Conservation (phyloP, 495 filamentous ascomycete species). For the Jackrogersella minutella region DNA sequence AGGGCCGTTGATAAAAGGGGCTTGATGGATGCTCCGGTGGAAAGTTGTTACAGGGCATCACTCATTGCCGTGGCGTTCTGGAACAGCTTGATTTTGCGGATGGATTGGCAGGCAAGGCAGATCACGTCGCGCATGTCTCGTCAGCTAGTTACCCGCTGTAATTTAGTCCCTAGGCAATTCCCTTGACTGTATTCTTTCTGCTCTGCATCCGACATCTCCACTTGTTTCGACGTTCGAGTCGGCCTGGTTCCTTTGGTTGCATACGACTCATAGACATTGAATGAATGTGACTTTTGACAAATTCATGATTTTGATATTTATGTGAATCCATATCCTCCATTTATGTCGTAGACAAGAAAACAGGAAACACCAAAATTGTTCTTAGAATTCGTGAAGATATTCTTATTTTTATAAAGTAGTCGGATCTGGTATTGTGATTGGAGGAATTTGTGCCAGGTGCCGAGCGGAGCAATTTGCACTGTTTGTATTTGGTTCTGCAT, state of each 20-base stretch:
- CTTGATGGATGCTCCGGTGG: constrained; percentile 45
- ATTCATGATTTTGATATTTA: neutral
- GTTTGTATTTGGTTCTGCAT: neutral
- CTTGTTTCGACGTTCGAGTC: constrained; percentile 46
- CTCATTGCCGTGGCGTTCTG: constrained; percentile 57
- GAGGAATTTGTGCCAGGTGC: constrained; percentile 22
- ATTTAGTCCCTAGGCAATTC: constrained; percentile 68
- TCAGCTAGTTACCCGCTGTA: constrained; percentile 60
- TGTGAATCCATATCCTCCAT: constrained; percentile 1
- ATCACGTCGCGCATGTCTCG: constrained; percentile 36
- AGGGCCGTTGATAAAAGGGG: constrained; percentile 47
- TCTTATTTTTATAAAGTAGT: neutral
- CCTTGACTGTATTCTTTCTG: constrained; percentile 62
- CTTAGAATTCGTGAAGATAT: neutral
- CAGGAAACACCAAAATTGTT: neutral
- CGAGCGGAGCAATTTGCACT: constrained; percentile 8
- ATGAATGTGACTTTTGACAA: constrained; percentile 41
- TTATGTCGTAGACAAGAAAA: neutral
- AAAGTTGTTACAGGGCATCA: constrained; percentile 52
- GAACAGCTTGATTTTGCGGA: constrained; percentile 53
- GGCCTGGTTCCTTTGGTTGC: constrained; percentile 45
- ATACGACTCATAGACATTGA: constrained; percentile 56
- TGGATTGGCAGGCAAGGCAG: constrained; percentile 40
- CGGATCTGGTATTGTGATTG: neutral
- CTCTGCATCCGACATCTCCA: constrained; percentile 49